phyloP scores from a whole-genome alignment of 306 rosid species.

The Lathyrus tuberosus region DNA sequence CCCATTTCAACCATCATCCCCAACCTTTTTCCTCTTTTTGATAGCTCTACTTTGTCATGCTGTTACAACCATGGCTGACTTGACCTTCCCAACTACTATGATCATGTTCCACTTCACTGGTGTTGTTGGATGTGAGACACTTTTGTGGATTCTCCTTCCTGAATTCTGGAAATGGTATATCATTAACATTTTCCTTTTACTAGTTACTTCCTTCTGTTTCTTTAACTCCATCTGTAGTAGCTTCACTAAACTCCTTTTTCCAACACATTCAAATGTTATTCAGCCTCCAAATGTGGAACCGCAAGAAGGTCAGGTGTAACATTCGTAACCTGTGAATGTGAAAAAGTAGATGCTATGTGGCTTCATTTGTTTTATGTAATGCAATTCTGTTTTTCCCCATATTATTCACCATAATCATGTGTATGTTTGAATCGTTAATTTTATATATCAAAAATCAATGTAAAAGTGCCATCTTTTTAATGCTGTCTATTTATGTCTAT shows the following conservation, averaged over 20 bases:
- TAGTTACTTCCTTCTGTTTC: not conserved
- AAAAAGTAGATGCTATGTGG: no score
- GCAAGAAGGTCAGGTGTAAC: not conserved
- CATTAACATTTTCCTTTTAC: not conserved
- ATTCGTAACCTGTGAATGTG: no score
- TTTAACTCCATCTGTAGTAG: not conserved
- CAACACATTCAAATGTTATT: not conserved
- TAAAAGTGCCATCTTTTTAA: no score
- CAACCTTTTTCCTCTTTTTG: not conserved
- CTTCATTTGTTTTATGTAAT: no score
- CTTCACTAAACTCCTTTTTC: not conserved
- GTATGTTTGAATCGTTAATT: no score
- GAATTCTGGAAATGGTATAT: not conserved
- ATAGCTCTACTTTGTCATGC: not conserved
- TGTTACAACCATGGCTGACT: not conserved
- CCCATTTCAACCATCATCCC: not conserved
- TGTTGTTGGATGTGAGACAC: not conserved
- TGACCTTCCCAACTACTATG: not conserved
- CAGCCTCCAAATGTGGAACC: not conserved
- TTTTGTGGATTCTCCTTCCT: not conserved
- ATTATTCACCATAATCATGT: no score
- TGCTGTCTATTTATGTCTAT: no score
- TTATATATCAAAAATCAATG: no score
- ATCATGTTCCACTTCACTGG: conserved; percentile 4
- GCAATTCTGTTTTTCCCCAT: no score